Evolutionary conservation across 2,329 filamentous ascomycete species (phyloP).

Genomic region (Cladobotryum protrusum): DNA sequence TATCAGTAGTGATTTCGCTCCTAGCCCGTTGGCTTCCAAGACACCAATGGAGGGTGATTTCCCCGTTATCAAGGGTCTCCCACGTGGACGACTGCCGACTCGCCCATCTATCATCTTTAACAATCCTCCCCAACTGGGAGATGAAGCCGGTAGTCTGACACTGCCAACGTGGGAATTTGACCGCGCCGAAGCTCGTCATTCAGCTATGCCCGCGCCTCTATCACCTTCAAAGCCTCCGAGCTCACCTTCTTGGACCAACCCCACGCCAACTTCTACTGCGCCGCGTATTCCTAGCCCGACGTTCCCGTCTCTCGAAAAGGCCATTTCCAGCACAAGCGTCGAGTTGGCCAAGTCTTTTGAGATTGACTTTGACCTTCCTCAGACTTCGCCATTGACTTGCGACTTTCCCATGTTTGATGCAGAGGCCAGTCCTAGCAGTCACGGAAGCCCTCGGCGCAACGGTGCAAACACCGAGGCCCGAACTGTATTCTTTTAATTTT

Average conservation of each 20-base stretch:
- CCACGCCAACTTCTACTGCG: slow-evolving; percentile 24
- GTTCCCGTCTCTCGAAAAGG: slow-evolving; percentile 29
- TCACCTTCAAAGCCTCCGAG: slow-evolving; percentile 17
- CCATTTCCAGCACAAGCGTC: slow-evolving; percentile 27
- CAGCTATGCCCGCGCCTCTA: slow-evolving; percentile 31
- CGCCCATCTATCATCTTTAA: slow-evolving; percentile 11
- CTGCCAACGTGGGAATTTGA: slow-evolving; percentile 18
- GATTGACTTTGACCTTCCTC: slow-evolving; percentile 17
- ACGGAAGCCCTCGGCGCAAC: slow-evolving; percentile 17
- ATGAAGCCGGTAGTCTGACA: slow-evolving; percentile 10
- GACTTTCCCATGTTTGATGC: slow-evolving; percentile 19
- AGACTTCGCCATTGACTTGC: slow-evolving; percentile 22
- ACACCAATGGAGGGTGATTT: slow-evolving; percentile 28
- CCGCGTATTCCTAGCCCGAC: slow-evolving; percentile 31
- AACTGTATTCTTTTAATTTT: no score
- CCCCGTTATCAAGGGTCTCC: slow-evolving; percentile 28
- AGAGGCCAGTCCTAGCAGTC: not conserved
- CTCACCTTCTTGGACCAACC: slow-evolving; percentile 11
- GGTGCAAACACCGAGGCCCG: slow-evolving; percentile 18
- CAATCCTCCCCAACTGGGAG: not conserved
- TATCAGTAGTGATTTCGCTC: not conserved
- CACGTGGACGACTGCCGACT: slow-evolving; percentile 26
- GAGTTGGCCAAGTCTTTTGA: slow-evolving; percentile 28
- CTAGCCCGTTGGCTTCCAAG: slow-evolving; percentile 22
- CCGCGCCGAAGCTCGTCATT: slow-evolving; percentile 22